phyloP scores from a whole-genome alignment of 768 basidiomycete species.

The Gelatoporia subvermispora region DNA sequence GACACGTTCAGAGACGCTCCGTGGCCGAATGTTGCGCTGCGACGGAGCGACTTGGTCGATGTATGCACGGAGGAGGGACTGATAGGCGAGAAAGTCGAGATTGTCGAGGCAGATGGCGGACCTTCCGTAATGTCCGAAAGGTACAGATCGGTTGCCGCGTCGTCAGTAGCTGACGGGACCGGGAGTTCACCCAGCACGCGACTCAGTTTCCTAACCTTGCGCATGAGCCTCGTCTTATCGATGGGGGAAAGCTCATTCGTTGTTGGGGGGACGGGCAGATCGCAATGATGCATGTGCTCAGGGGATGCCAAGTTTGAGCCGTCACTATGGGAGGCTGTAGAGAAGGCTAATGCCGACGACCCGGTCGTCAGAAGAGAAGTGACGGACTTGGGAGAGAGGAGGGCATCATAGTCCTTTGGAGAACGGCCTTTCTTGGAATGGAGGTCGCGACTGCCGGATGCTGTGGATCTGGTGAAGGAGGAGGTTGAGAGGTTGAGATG shows the following conservation, averaged over 20 bases:
- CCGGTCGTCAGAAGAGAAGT: constrained; percentile 7
- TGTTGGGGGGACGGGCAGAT: constrained; percentile 4
- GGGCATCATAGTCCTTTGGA: not conserved
- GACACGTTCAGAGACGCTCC: not conserved
- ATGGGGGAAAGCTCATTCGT: constrained; percentile 29
- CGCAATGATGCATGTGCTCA: constrained; percentile 21
- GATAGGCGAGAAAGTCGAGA: constrained; percentile 9
- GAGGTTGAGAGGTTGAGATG: constrained; percentile 4
- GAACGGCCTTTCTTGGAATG: constrained; percentile 1
- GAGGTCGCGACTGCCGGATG: not conserved
- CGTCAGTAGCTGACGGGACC: constrained; percentile 7
- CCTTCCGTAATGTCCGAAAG: not conserved
- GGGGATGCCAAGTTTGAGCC: constrained; percentile 1
- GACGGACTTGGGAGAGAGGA: not conserved
- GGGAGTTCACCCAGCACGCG: constrained; percentile 37
- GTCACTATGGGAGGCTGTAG: not conserved
- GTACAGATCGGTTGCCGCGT: not conserved
- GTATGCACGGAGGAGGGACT: constrained; percentile 9
- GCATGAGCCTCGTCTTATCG: constrained; percentile 34
- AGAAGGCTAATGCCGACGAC: constrained; percentile 1
- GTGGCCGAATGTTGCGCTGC: constrained; percentile 17
- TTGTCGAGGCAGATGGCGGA: not conserved
- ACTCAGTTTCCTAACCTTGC: constrained; percentile 40
- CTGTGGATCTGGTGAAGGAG: not conserved
- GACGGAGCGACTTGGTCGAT: constrained; percentile 8